These are phyloP conservation scores for Phascolomyces articulosus DNA, from an alignment of 371 early-diverging fungal genomes.

Conservation along the genomic window DNA sequence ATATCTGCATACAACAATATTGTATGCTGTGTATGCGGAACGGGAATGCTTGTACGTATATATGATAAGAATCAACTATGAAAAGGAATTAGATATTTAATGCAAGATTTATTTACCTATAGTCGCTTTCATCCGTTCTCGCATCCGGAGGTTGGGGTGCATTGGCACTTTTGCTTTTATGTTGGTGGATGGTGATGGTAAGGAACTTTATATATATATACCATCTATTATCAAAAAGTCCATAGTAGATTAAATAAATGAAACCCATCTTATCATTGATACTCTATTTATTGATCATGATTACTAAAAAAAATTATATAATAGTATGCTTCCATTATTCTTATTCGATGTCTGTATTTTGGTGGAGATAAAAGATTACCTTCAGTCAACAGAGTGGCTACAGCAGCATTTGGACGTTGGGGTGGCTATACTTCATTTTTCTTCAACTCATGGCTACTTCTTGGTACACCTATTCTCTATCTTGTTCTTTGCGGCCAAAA, in stretches of 20 bases:
- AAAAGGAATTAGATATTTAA: too few relatives aligned
- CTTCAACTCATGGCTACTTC: conserved; percentile 61
- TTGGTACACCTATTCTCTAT: conserved; percentile 59
- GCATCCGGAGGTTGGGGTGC: conserved; percentile 81
- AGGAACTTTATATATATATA: too few relatives aligned
- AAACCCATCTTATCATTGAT: neutral
- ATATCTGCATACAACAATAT: conserved; percentile 60
- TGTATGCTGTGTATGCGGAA: conserved; percentile 80
- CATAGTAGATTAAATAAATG: too few relatives aligned
- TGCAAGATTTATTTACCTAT: too few relatives aligned
- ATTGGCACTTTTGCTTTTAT: conserved; percentile 67
- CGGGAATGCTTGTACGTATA: conserved; percentile 84
- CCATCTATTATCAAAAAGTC: too few relatives aligned
- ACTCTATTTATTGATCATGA: neutral
- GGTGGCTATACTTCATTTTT: conserved; percentile 51
- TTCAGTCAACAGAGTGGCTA: conserved; percentile 38
- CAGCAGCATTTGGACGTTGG: conserved; percentile 32
- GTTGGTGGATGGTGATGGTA: conserved; percentile 76
- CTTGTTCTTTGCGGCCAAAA: conserved; percentile 58
- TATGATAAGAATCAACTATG: too few relatives aligned
- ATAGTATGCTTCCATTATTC: conserved; percentile 40
- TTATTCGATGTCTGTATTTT: conserved; percentile 39
- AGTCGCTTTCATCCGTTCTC: conserved; percentile 78
- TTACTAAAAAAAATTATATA: neutral
- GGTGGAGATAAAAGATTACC: conserved; percentile 40